Percentiles rank a stretch among this genome's conserved stretches.
These are phyloP conservation scores for Fusarium pseudocircinatum DNA, from an alignment of 2,329 filamentous ascomycete species.

Conservation along the genomic window DNA sequence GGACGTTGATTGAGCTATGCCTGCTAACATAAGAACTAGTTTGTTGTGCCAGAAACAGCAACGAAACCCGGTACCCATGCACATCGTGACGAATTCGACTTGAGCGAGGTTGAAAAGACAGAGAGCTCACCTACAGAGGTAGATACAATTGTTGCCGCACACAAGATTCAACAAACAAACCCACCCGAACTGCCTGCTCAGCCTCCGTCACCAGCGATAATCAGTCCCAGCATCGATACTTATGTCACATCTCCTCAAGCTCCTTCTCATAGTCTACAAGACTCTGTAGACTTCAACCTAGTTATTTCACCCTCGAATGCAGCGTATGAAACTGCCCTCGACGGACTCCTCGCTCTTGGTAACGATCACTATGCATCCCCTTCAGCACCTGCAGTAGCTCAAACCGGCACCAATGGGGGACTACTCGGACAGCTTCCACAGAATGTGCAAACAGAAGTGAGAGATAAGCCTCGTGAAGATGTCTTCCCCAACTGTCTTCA, in stretches of 20 bases:
- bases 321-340: conserved; percentile 48
- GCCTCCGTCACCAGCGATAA: conserved; percentile 2
- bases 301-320: conserved; percentile 35
- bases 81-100: conserved; percentile 1
- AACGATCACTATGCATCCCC: conserved; percentile 34
- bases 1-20: background rate
- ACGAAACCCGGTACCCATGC: conserved; percentile 10
- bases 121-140: background rate
- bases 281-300: conserved; percentile 21
- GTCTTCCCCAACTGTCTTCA: conserved; percentile 40
- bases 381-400: conserved; percentile 10
- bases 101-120: conserved; percentile 1
- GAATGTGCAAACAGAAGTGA: background rate
- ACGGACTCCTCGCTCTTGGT: conserved; percentile 49
- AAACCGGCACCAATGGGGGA: conserved; percentile 2
- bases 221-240: conserved; percentile 9
- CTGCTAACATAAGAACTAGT: conserved; percentile 10
- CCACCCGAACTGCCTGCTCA: background rate
- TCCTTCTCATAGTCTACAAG: background rate
- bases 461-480: conserved; percentile 5
- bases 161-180: background rate
- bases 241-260: conserved; percentile 14
- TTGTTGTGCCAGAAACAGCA: conserved; percentile 34
- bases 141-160: background rate
- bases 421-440: conserved; percentile 18